phyloP scores from a whole-genome alignment of 495 filamentous ascomycete genomes.

The Parathielavia hyrcaniae region DNA sequence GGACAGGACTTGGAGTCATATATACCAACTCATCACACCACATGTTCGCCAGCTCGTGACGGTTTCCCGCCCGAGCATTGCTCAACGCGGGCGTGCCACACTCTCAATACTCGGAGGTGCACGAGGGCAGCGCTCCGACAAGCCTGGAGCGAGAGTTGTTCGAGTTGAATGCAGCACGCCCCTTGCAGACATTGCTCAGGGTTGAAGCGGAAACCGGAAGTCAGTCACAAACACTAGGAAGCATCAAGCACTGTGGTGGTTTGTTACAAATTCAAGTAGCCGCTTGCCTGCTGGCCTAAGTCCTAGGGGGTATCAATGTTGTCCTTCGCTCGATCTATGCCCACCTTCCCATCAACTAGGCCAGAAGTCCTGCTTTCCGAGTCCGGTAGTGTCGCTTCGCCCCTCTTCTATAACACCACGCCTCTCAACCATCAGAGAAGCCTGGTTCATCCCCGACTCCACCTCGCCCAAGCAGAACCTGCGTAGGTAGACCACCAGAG shows the following conservation, averaged over 20 bases:
- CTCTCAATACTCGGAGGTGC: no score
- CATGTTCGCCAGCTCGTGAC: not conserved
- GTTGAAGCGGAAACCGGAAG: no score
- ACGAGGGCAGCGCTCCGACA: no score
- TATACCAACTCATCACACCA: slow-evolving; percentile 2
- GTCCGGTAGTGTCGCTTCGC: not conserved
- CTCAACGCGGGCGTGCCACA: not conserved
- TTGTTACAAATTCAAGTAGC: no score
- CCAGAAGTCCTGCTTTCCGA: not conserved
- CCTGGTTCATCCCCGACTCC: not conserved
- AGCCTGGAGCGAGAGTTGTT: no score
- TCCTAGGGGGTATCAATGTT: not conserved
- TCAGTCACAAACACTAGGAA: no score
- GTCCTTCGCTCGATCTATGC: not conserved
- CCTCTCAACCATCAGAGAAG: not conserved
- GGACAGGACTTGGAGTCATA: not conserved
- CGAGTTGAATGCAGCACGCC: no score
- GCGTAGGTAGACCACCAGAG: not conserved
- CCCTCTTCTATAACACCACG: not conserved
- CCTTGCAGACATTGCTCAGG: no score
- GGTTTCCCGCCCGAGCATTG: not conserved
- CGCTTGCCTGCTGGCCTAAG: not conserved
- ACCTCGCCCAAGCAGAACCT: not conserved
- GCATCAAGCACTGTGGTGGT: no score
- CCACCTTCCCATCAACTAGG: not conserved